phyloP scores from a whole-genome alignment of 2,329 filamentous ascomycete genomes.

The Clonostachys chloroleuca region DNA sequence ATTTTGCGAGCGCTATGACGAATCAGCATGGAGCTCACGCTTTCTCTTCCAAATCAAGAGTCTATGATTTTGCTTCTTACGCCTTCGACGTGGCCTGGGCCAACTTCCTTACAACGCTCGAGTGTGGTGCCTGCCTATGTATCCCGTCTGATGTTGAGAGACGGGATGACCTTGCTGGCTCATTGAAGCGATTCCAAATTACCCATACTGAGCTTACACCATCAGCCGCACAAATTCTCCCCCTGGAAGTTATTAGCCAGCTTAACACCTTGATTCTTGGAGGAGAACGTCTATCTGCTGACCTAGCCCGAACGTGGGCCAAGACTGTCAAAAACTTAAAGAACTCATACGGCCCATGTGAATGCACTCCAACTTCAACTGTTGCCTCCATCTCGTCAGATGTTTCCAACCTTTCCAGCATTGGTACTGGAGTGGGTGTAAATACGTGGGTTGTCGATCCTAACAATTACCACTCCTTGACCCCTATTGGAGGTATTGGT shows the following conservation, averaged over 20 bases:
- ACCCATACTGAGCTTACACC: no score
- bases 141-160: constrained; percentile 8
- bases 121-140: constrained; percentile 7
- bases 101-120: constrained; percentile 2
- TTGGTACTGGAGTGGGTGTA: constrained; percentile 3
- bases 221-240: no score
- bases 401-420: no score
- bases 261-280: constrained; percentile 8
- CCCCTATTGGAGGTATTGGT: constrained; percentile 5
- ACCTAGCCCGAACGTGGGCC: constrained; percentile 9
- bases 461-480: constrained; percentile 4
- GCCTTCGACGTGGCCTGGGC: constrained; percentile 6
- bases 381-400: neutral
- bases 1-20: neutral
- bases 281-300: constrained; percentile 22
- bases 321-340: neutral
- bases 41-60: constrained; percentile 1
- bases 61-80: constrained; percentile 7
- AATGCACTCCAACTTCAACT: neutral
- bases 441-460: constrained; percentile 9
- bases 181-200: no score
- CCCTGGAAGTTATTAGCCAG: no score
- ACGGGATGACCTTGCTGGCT: constrained; percentile 2
- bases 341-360: constrained; percentile 12
- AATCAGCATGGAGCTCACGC: constrained; percentile 17